Conservation (phyloP, 2,329 filamentous ascomycete species). For the Aspergillus sp. region DNA sequence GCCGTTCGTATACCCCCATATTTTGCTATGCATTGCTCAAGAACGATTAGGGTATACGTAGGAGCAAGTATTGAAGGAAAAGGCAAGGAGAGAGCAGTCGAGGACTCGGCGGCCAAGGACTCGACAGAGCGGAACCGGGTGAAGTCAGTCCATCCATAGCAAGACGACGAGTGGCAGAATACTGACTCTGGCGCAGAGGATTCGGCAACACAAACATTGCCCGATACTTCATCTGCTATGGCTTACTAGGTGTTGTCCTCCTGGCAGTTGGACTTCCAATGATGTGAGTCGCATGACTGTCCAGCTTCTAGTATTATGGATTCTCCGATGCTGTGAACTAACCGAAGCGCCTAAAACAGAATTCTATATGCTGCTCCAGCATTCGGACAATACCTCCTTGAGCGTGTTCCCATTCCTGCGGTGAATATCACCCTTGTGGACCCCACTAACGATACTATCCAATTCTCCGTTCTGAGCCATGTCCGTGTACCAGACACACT, state of each 20-base stretch:
- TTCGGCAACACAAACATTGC: constrained; percentile 7
- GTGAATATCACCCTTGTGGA: constrained; percentile 3
- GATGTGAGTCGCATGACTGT: not conserved
- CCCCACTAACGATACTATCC: constrained; percentile 10
- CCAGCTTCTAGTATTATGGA: no score
- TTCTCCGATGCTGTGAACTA: no score
- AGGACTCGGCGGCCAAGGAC: not conserved
- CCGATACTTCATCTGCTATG: constrained; percentile 8
- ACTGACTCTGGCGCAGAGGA: not conserved
- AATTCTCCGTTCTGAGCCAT: constrained; percentile 5
- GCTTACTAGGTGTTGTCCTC: constrained; percentile 1
- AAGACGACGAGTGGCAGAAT: not conserved
- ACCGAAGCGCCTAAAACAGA: not conserved
- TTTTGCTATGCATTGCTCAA: no score
- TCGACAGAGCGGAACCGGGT: not conserved
- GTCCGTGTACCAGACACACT: constrained; percentile 6
- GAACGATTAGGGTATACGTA: not conserved
- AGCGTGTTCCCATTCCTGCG: constrained; percentile 5
- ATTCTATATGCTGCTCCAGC: constrained; percentile 7
- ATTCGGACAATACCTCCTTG: constrained; percentile 7
- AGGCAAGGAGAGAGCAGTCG: not conserved
- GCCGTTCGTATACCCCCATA: not conserved
- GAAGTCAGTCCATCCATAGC: not conserved
- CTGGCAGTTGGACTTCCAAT: constrained; percentile 5
- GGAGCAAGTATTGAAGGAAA: not conserved